Evolutionary conservation across 2,329 filamentous ascomycete species (phyloP), one percentile per base, ranked within the genome.

Genomic region (Fusarium neocosmosporiellum): DNA sequence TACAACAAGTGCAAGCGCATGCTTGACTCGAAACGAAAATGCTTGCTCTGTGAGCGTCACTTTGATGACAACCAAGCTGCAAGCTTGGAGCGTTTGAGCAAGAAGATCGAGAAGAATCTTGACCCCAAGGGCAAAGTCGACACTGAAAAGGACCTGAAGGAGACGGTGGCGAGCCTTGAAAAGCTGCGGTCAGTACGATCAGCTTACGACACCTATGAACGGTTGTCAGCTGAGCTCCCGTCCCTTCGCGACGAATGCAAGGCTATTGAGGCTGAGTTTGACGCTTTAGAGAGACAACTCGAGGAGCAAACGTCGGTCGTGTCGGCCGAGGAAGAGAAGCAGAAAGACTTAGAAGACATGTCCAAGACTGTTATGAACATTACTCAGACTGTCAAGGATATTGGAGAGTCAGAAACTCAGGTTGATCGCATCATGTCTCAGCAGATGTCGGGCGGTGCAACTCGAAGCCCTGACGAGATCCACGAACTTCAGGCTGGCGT

Each of bases 401-500:
- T 96, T 67, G 86, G 86, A 54, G 91, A 91, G 39, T 90, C 94
- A 7, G 89, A 93, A 76, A 83, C 84, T 41, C 93, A 98, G 80
- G 92, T 98, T 58, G 87, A 92, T 64, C 90, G 93, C 62, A 88
- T 98, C 58, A 87, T 90, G 66, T 90, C 91, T 10, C 94, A 95
- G 74, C 93, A 98, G 78, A 90, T 92, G 77, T 89, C 91, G 66
- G 88, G 91, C 16, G 86, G 88, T 29, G 81, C 87, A 11, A 88
- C 89, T 16, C 90, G 94, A 70, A 93, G 93, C 33, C 88, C 94
- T 8, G 93, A 97, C 62, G 93, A 96, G 73, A 95, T 98, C 61
- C 93, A 96, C 75, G 91, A 93, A 61, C 89, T 95, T 55, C 89
- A 95, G 69, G 90, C 90, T 55, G 83, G 85, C 20, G 87, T 92